Base-by-base conservation (phyloP, 352 stramenopile genomes). In the Pythium coloratum region DNA sequence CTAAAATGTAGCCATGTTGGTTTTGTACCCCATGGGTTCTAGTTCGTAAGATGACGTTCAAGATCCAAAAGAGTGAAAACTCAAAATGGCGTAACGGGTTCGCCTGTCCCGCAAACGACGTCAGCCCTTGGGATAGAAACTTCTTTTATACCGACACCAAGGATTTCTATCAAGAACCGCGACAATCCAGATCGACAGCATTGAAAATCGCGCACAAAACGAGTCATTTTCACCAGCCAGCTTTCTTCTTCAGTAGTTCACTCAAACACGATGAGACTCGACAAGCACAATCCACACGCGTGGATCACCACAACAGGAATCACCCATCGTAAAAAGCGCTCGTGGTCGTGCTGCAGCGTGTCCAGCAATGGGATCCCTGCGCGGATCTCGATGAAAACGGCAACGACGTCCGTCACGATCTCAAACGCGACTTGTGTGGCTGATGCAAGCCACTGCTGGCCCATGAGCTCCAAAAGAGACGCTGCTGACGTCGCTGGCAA, bases 361-460 rank as follows among this genome's bases (percentile, higher is more conserved):
- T 38, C 42, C 6, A 62, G 3, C 2, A 68, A 9, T 8, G 62
- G 62, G 14, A 68, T 68, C 1, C 62, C 62, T 4, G 40, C 28
- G 5, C 38, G 38, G 5, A 68, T 62, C 32, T 68, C 62, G 8
- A 62, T 24, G 9, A 38, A n/a, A 6, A 47, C 51, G 6, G 53
- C 62, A 3, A 68, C 42, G 1, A 46, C 9, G 13, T 68, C 62
- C 2, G 62, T 68, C 10, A 57, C 54, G 8, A 68, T 50, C 53
- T 68, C 62, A 38, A 62, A 62, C 4, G 18, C 42, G 5, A 68
- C 20, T 38, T 68, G 62, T 2, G 55, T 68, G 3, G 20, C 38
- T 28, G 26, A 68, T 8, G 54, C 30, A 0, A n/a, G 14, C 3
- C 13, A 2, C 26, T 62, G 32, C 7, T 49, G 14, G 1, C 3